Evolutionary conservation across 495 filamentous ascomycete species (phyloP).

Genomic region (Platismatia glauca): DNA sequence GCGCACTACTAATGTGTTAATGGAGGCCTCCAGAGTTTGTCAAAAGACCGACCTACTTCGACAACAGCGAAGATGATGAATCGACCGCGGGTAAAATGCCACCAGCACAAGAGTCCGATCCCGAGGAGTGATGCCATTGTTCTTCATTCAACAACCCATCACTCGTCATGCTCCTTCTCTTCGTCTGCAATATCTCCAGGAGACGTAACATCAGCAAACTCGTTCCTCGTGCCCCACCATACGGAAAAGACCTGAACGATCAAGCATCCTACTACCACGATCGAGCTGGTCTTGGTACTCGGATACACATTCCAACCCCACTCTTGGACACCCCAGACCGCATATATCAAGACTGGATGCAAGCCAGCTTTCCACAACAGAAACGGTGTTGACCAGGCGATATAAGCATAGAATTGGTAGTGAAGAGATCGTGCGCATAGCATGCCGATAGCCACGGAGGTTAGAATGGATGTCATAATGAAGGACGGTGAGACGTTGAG

Average conservation of each 20-base stretch:
- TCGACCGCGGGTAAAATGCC: constrained; percentile 78
- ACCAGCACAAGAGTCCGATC: constrained; percentile 53
- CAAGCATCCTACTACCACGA: constrained; percentile 63
- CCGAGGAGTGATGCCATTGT: constrained; percentile 17
- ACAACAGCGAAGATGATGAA: constrained; percentile 62
- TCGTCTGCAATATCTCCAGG: neutral
- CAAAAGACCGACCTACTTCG: constrained; percentile 48
- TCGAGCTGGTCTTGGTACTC: constrained; percentile 74
- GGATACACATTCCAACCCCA: constrained; percentile 97
- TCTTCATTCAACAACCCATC: neutral
- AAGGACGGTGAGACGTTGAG: constrained; percentile 60
- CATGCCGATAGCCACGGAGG: constrained; percentile 73
- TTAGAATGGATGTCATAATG: constrained; percentile 68
- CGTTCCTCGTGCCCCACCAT: constrained; percentile 51
- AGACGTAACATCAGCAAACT: constrained; percentile 22
- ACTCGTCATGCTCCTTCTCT: constrained; percentile 6
- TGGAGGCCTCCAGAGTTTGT: constrained; percentile 72
- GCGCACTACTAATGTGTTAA: neutral
- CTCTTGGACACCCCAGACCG: constrained; percentile 76
- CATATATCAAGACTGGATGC: constrained; percentile 62
- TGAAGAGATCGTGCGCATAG: constrained; percentile 86
- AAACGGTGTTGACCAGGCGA: constrained; percentile 86
- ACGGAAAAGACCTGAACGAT: constrained; percentile 53
- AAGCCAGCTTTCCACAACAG: constrained; percentile 75
- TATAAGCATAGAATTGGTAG: constrained; percentile 95